phyloP scores from a whole-genome alignment of 2,329 filamentous ascomycete genomes.

The Trichoderma afroharzianum region DNA sequence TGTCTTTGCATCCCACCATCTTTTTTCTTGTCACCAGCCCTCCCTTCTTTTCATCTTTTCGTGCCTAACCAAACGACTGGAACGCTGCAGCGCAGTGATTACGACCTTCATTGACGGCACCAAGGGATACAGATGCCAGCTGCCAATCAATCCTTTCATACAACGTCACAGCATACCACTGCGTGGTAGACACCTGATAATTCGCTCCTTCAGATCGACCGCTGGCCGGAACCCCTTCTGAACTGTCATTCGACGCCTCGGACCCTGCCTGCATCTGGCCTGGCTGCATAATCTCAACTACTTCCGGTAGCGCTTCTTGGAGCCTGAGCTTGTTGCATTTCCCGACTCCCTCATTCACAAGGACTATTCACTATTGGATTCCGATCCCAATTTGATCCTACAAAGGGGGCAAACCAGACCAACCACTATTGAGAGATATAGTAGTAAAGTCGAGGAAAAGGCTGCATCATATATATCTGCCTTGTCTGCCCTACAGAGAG shows the following conservation, averaged over 20 bases:
- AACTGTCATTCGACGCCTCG: background rate
- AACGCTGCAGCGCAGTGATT: constrained; percentile 11
- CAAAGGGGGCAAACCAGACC: background rate
- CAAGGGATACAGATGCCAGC: background rate
- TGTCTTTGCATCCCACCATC: background rate
- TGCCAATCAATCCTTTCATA: background rate
- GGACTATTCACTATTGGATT: constrained; percentile 12
- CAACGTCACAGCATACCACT: constrained; percentile 10
- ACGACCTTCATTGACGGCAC: background rate
- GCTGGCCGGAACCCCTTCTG: constrained; percentile 13
- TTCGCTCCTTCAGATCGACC: constrained; percentile 13
- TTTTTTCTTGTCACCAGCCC: background rate
- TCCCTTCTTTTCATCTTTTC: background rate
- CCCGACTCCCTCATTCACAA: background rate
- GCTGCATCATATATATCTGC: background rate
- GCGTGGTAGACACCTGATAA: background rate
- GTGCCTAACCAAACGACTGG: background rate
- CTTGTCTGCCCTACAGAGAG: background rate
- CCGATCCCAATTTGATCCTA: constrained; percentile 1
- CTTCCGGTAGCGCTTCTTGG: background rate
- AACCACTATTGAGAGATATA: background rate
- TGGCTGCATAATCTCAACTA: background rate
- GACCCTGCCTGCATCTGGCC: constrained; percentile 1
- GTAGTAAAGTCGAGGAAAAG: background rate
- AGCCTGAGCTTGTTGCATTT: background rate